Base-by-base conservation (phyloP, 2,329 filamentous ascomycete genomes). In the Diplodia scrobiculata region DNA sequence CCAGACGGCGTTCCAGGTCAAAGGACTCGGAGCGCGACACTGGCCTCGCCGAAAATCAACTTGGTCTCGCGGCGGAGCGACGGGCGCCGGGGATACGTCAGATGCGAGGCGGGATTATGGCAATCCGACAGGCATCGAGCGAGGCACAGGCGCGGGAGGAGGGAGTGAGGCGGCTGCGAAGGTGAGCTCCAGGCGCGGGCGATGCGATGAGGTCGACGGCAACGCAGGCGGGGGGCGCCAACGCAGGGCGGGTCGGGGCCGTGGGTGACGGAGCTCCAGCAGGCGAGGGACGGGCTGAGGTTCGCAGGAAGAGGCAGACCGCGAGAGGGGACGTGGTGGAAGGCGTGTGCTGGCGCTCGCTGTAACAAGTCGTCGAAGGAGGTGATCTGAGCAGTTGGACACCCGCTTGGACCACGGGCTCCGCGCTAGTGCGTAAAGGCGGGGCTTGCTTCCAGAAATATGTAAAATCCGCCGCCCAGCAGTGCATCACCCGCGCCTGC, bases 21-120 rank as follows among this genome's bases (percentile, higher is more conserved):
- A 63, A 66, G 65, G 62, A 67, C 60, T 65, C 52, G 60, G 25
- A 48, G 55, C 65, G 48, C 65, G 55, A 62, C 58, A 54, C 48
- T 54, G 52, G 52, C 52, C 63, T 65, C 58, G 58, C 58, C 58
- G 58, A 62, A 36, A 50, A 29, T 41, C 64, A 59, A 54, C 21
- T 41, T 47, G 34, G 17, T 51, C 41, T 58, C 64, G 55, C 47
- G 47, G 21, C 53, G 38, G 58, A 52, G 53, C 47, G 53, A 29
- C 47, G 36, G 64, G 47, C 64, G 64, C 54, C 25, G 53, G 51
- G 45, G 17, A 21, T 47, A 29, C 21, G 47, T 66, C 63, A 48
- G 45, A 29, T 51, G 53, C 32, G 45, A 48, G 32, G 19, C 41
- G 41, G n/a, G 41, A 17, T 47, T 60, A 66, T 6, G 54, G 54